Evolutionary conservation across 495 filamentous ascomycete genomes (phyloP), one percentile per base, ranked within the genome.

Genomic region (Aspergillus cavernicola): DNA sequence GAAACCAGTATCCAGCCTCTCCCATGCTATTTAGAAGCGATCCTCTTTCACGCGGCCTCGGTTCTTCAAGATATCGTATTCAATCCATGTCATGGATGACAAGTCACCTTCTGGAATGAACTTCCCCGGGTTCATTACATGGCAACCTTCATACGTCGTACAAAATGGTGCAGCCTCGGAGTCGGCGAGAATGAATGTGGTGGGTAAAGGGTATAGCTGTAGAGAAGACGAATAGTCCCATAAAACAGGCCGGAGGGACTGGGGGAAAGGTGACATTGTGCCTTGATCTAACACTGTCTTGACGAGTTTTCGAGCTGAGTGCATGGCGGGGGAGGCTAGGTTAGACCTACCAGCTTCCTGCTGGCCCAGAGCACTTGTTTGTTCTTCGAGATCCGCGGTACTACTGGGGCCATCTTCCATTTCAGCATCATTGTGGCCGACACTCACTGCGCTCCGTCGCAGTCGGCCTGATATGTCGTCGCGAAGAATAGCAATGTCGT

Each of bases 231-330:
- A 82, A 68, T 86, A 88, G 67, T 96, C 91, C 93, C 93, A 97
- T 46, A 93, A 77, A 10, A 95, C 79, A 1, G 93, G 93, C 3
- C 93, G 80, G 22, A 78, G 72, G 1, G 81, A 72, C 23, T 89
- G 76, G 0, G 88, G 86, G 69, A 97, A 98, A 0, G 93, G 93
- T 0, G 87, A 85, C 6, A 98, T 72, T 32, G 88, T 85, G 4
- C 89, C 89, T 67, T 98, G 93, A 60, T 96, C 92, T n/a, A 98
- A 76, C 24, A 98, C 64, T 0, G 95, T 95, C 64, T 95, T 95
- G 58, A 91, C 88, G 0, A 97, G 76, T 61, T 88, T 90, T 42
- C 90, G 82, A n/a, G 90, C 87, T 47, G 79, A 75, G 28, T 69
- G 53, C 13, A 80, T 62, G 38, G 86, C 79, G 41, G 79, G 64